Base-by-base conservation (phyloP, 768 basidiomycete genomes). In the Auriscalpium orientale region DNA sequence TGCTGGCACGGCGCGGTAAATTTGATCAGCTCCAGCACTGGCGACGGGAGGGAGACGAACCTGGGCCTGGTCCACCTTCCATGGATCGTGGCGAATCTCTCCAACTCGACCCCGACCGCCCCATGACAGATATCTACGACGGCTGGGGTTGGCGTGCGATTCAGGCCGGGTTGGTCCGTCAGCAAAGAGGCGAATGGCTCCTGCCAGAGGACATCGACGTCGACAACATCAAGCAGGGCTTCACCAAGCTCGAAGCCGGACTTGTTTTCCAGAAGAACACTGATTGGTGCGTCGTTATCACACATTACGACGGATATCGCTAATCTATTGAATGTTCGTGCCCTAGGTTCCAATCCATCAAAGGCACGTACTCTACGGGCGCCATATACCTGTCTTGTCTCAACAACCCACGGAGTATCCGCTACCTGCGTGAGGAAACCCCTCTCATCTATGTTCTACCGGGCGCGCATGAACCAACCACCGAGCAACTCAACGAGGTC, bases 71-170 rank as follows among this genome's bases (percentile, higher is more conserved):
- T n/a, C 28, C 62, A 1, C 28, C 28, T 28, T 28, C 28, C 28
- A 28, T 28, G 28, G 10, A 35, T 4, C 51, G 18, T 10, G 64
- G 59, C 13, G 55, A 48, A 18, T 51, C 46, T 8, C 57, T 60
- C 7, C 61, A 59, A 21, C 18, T 21, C 1, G 53, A 63, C n/a
- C 57, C 49, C 0, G 33, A 57, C 22, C 40, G 34, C 20, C 62
- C 54, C 4, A 55, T 70, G 50, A 33, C 20, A 9, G 64, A 70
- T 55, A 64, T 68, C 9, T 55, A 52, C 46, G 67, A 70, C 52
- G 65, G 65, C 1, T 68, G 65, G 65, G 64, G 61, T 0, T 70
- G 68, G 68, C 34, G 60, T 4, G 53, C 57, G 1, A 55, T 64
- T 0, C 62, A 62, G 37, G 67, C 67, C 1, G 66, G 66, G 1